Base-by-base conservation (phyloP, 179 eudicot species). In the Camellia oleifera region DNA sequence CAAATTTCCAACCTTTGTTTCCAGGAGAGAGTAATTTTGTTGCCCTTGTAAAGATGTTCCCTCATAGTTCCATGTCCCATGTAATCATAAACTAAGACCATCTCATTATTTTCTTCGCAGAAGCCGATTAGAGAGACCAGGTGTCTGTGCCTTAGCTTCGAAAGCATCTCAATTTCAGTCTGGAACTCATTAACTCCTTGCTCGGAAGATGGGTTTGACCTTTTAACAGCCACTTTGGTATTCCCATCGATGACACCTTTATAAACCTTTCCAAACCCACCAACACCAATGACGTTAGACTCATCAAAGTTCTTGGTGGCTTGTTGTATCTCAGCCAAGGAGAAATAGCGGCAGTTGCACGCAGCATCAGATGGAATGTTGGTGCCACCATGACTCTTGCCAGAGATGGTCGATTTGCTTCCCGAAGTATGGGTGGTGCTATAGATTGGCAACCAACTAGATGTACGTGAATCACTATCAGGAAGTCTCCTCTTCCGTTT, bases 1-100 rank as follows among this genome's bases (percentile, higher is more conserved):
- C 93, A 85, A 77, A 95, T 93, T 68, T 95, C 97, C 17, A 95
- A 85, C 82, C 98, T 85, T 69, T 92, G 98, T 53, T 93, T 95
- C 98, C 98, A 95, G 1, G 97, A 69, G 0, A 92, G 78, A 40
- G 79, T 85, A 4, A 80, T 85, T 78, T 93, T 91, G 67, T 95
- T 93, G 3, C 87, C 88, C 77, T 93, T 93, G 79, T 95, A 95
- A 5, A 95, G 85, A 85, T 95, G 98, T 81, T 95, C 98, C 75
- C 98, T 86, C 74, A 95, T 44, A 1, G 98, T 93, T 7, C 98
- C 98, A 9, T 77, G 74, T 13, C 86, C 90, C 93, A 90, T 90
- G 85, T 82, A 85, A 45, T 88, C 91, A 68, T 88, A 88, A 26
- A 88, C 89, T 74, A 88, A 79, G 11, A 80, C 77, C 93, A 90